Conservation (phyloP, 495 filamentous ascomycete genomes). For the Penicillium simplicissimum region DNA sequence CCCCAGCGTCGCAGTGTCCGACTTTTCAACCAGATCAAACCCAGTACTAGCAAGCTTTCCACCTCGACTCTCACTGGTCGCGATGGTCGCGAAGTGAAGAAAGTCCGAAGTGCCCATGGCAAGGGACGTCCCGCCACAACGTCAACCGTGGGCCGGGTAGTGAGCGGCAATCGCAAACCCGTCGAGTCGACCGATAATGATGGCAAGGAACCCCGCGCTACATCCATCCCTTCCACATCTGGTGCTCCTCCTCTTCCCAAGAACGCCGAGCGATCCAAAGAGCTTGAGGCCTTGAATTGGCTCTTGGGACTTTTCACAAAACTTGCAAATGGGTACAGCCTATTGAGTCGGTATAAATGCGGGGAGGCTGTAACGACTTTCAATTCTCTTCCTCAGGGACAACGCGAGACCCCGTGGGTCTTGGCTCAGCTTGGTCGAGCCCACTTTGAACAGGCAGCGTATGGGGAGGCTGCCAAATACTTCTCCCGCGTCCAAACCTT, state of each 20-base stretch:
- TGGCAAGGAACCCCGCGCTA: constrained; percentile 51
- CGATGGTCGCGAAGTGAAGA: constrained; percentile 73
- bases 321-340: constrained; percentile 75
- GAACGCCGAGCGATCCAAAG: constrained; percentile 52
- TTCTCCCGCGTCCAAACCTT: constrained; percentile 74
- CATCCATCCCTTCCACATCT: constrained; percentile 27
- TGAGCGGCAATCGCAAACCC: constrained; percentile 75
- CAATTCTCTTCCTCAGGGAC: constrained; percentile 63
- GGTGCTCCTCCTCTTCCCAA: constrained; percentile 31
- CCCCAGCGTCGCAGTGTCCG: constrained; percentile 78
- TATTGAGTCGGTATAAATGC: constrained; percentile 74
- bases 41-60: constrained; percentile 57
- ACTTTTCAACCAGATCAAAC: constrained; percentile 70
- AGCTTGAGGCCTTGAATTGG: constrained; percentile 73
- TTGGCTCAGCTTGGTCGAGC: constrained; percentile 85
- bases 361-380: constrained; percentile 73
- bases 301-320: constrained; percentile 83
- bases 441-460: constrained; percentile 83
- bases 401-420: constrained; percentile 95
- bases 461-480: constrained; percentile 79
- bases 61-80: constrained; percentile 51
- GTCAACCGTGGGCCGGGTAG: constrained; percentile 74
- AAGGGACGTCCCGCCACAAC: constrained; percentile 55
- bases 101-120: constrained; percentile 65
- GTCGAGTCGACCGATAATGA: constrained; percentile 68